A percentile compares a stretch with the other conserved stretches of the same genome.
Evolutionary conservation across 2,329 filamentous ascomycete genomes (phyloP).

Genomic region (Colletotrichum orchidophilum): DNA sequence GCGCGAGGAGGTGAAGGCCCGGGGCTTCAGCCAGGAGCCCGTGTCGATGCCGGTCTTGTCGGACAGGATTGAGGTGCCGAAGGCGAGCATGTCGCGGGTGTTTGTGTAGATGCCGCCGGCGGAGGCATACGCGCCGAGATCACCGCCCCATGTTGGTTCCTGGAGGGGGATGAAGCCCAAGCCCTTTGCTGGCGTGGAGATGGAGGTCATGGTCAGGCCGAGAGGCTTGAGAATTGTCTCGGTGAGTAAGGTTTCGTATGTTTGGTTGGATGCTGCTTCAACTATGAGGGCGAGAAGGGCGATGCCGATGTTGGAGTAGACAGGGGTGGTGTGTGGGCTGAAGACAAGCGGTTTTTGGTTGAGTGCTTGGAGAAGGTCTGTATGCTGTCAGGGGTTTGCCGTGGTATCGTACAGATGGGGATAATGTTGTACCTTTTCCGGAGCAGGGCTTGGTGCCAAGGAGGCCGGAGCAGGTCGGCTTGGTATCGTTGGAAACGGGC

Average conservation of each 20-base stretch:
- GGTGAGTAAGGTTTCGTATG: slow-evolving; percentile 42
- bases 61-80: slow-evolving; percentile 52
- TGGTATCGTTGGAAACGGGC: slow-evolving; percentile 13
- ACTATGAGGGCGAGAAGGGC: slow-evolving; percentile 36
- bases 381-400: not conserved
- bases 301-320: slow-evolving; percentile 39
- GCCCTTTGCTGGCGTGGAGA: slow-evolving; percentile 43
- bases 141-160: slow-evolving; percentile 47
- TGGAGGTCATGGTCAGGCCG: slow-evolving; percentile 51
- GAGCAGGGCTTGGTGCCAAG: slow-evolving; percentile 24
- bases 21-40: slow-evolving; percentile 57
- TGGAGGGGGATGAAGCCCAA: slow-evolving; percentile 47
- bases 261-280: slow-evolving; percentile 35
- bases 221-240: slow-evolving; percentile 52
- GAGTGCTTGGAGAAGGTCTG: slow-evolving; percentile 36
- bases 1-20: slow-evolving; percentile 48
- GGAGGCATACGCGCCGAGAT: slow-evolving; percentile 46
- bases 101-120: slow-evolving; percentile 54
- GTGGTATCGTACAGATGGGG: too few species aligned
- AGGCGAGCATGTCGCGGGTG: slow-evolving; percentile 51
- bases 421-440: not conserved
- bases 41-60: slow-evolving; percentile 51
- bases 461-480: slow-evolving; percentile 32
- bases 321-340: slow-evolving; percentile 31
- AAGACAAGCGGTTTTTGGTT: slow-evolving; percentile 33